Evolutionary conservation across 805 yeast species (phyloP).

Genomic region (Candida endomychidarum): DNA sequence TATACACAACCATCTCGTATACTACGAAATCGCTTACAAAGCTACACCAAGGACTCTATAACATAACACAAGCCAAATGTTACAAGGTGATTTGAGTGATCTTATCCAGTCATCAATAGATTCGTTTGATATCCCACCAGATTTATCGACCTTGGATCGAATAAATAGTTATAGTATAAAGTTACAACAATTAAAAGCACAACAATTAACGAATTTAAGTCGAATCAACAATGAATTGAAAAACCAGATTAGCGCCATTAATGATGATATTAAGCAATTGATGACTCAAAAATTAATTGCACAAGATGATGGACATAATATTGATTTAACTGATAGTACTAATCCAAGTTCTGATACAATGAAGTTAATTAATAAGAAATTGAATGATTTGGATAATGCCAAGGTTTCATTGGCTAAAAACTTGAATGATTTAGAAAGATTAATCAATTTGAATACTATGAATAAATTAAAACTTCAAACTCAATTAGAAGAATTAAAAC

Average conservation of each 20-base stretch:
- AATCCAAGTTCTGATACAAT: slow-evolving; percentile 23
- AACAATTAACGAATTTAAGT: slow-evolving; percentile 19
- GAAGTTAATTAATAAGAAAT: slow-evolving; percentile 25
- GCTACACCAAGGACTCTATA: too few species aligned
- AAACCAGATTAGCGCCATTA: slow-evolving; percentile 13
- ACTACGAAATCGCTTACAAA: too few species aligned
- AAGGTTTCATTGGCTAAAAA: slow-evolving; percentile 54
- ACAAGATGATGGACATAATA: slow-evolving; percentile 12
- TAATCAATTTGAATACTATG: slow-evolving; percentile 36
- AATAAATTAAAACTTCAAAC: slow-evolving; percentile 36
- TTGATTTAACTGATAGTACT: slow-evolving; percentile 1
- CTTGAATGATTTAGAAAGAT: slow-evolving; percentile 48
- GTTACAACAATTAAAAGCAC: slow-evolving; percentile 27
- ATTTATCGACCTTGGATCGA: slow-evolving; percentile 44
- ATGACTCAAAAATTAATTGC: slow-evolving; percentile 11
- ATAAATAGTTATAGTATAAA: slow-evolving; percentile 33
- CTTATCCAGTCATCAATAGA: slow-evolving; percentile 44
- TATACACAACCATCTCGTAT: too few species aligned
- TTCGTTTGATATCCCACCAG: slow-evolving; percentile 53
- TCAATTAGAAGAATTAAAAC: slow-evolving; percentile 37
- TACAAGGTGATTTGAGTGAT: slow-evolving; percentile 32
- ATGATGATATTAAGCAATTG: slow-evolving; percentile 17
- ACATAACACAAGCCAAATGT: slow-evolving; percentile 20
- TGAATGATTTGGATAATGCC: slow-evolving; percentile 40
- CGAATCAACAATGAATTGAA: slow-evolving; percentile 11